Evolutionary conservation across 2,329 filamentous ascomycete genomes (phyloP), one percentile per base, ranked within the genome.

Genomic region (Fusarium sp.): DNA sequence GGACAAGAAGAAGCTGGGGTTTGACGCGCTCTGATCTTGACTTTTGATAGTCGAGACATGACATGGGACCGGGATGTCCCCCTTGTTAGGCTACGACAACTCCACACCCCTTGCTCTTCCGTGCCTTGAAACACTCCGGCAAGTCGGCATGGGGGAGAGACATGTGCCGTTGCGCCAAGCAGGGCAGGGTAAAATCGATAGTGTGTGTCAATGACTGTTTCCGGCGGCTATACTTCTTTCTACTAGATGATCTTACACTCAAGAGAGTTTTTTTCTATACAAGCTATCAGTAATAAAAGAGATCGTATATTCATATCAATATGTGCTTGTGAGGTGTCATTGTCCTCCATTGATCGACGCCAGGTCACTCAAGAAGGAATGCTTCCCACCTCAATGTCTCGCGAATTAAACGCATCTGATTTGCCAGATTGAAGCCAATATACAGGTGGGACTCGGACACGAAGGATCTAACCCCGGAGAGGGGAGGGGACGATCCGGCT

Each of bases 341-440:
- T 46, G 40, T 25, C 13, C 20, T 7, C 20, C 16, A 25, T 54
- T 55, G 51, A 55, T 40, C 42, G 42, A 46, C 42, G 14, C 14
- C 20, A 46, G 40, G 40, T 44, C 18, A 44, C 40, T 23, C 16
- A 34, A 31, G 31, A 20, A 29, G 36, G 14, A 54, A 20, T 14
- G 51, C n/a, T 42, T 29, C 42, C 58, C 40, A 40, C 6, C 23
- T 25, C 49, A 68, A 66, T 38, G 62, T 63, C 51, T 42, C 46
- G 65, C 66, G 66, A 69, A 67, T 54, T 60, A 13, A n/a, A 27
- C n/a, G 8, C 10, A 1, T 5, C 16, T 66, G 62, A 67, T 70
- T 67, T 34, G 62, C 33, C 29, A 60, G 14, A 59, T 53, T 53
- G 44, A 46, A 46, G 14, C 16, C 42, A 46, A 46, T 46, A 46